Conservation (phyloP, 2,329 filamentous ascomycete genomes). For the Cladosporium sp. region DNA sequence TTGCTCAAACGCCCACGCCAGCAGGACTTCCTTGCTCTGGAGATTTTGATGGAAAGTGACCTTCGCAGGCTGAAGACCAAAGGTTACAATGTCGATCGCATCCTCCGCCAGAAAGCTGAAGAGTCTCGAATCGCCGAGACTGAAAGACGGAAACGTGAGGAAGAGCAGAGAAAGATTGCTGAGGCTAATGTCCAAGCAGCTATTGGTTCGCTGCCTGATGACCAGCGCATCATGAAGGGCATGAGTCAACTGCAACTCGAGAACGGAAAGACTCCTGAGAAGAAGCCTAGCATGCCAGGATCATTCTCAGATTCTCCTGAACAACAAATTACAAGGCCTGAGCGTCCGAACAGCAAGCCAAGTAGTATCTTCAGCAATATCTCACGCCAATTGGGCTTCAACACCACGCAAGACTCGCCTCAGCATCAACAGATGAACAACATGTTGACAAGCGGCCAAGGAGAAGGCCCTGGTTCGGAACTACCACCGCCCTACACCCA, state of each 20-base stretch:
- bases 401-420: conserved; percentile 31
- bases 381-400: conserved; percentile 64
- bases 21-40: conserved; percentile 83
- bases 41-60: conserved; percentile 83
- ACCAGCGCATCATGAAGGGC: not conserved
- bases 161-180: conserved; percentile 50
- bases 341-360: conserved; percentile 36
- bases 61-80: conserved; percentile 76
- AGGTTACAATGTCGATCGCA: conserved; percentile 95
- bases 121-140: conserved; percentile 85
- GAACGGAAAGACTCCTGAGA: conserved; percentile 16
- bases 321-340: conserved; percentile 2
- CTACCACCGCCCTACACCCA: conserved; percentile 32
- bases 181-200: conserved; percentile 21
- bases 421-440: conserved; percentile 25
- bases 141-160: conserved; percentile 63
- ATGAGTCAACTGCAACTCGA: conserved; percentile 5
- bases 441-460: conserved; percentile 23
- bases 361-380: conserved; percentile 65
- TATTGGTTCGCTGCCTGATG: not conserved
- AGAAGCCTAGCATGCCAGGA: conserved; percentile 62
- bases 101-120: conserved; percentile 79
- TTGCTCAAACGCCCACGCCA: conserved; percentile 79
- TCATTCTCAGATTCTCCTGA: conserved; percentile 61
- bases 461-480: conserved; percentile 13